phyloP scores from a whole-genome alignment of 1,284 basidiomycete species.

The Hemileia vastatrix region DNA sequence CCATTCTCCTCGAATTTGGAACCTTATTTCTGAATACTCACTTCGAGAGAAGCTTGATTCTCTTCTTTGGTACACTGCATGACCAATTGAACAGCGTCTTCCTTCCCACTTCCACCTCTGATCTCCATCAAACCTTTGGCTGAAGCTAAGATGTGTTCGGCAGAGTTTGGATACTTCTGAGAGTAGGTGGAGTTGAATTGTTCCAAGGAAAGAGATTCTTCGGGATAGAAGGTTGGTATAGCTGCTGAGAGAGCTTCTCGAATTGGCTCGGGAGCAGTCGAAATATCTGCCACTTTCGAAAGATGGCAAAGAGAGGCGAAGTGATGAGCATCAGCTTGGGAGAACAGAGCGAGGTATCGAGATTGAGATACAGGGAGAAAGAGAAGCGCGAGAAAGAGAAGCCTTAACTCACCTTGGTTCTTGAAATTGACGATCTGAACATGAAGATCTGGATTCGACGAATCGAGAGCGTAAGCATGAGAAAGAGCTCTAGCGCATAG shows the following conservation, averaged over 20 bases:
- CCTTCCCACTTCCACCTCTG: no score
- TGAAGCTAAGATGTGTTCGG: constrained; percentile 22
- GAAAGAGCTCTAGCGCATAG: constrained; percentile 65
- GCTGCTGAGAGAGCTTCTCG: constrained; percentile 14
- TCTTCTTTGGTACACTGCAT: neutral
- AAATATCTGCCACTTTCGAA: constrained; percentile 43
- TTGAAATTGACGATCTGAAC: constrained; percentile 60
- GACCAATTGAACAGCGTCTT: neutral
- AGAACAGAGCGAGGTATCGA: neutral
- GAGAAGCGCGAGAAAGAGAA: neutral
- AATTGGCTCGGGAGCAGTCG: constrained; percentile 32
- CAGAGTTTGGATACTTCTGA: constrained; percentile 19
- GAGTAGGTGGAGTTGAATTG: constrained; percentile 25
- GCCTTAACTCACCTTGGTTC: constrained; percentile 48
- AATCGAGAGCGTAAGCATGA: constrained; percentile 53
- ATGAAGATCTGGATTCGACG: constrained; percentile 60
- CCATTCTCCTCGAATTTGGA: no score
- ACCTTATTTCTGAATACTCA: neutral
- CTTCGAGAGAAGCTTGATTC: neutral
- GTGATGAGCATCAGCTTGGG: neutral
- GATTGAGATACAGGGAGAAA: neutral
- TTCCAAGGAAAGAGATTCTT: neutral
- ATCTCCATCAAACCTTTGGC: constrained; percentile 24
- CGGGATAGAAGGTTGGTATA: constrained; percentile 7
- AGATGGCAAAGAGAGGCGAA: constrained; percentile 6